Evolutionary conservation across 768 basidiomycete genomes (phyloP), one percentile per base, ranked within the genome.

Genomic region (Boletus vermiculosoides): DNA sequence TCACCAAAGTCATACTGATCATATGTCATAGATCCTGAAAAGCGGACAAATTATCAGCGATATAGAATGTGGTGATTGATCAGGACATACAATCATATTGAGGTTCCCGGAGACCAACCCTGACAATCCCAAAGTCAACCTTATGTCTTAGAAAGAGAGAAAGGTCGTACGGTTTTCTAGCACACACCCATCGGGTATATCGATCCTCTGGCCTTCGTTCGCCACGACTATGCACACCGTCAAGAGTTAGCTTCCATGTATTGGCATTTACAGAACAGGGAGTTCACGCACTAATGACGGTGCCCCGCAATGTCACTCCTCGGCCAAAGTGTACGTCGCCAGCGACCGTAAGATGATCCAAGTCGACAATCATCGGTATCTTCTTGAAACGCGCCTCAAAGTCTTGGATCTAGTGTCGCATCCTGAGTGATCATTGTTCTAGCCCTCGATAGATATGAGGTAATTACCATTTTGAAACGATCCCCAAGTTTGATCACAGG

Each of bases 401-500:
- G 71, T 92, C 82, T 64, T 84, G 83, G 57, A 92, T 89, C 87
- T 87, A 57, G 25, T 18, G 5, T n/a, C 4, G 40, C 42, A 47
- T 40, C 10, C 25, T 20, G 28, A 41, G 44, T 48, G 15, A 30
- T 45, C 30, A 28, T 15, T 23, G 36, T 47, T 16, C 20, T 46
- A 20, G 10, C 33, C 23, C 52, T 40, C 39, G n/a, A 52, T 13
- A 31, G 28, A 57, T 39, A 11, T 4, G 8, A 12, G 28, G n/a
- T 41, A 23, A 18, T 46, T 54, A 91, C 90, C 84, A 92, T 95
- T 82, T 95, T 97, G 85, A 98, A 97, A 71, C 91, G 90, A 73
- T 94, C 92, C 45, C 94, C 94, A 48, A 97, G 83, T 78, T 97
- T 97, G 81, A 98, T 91, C 48, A 96, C 93, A n/a, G 94, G 96